These are phyloP conservation scores for Triangularia setosa DNA, from an alignment of 2,329 filamentous ascomycete species.

Conservation along the genomic window DNA sequence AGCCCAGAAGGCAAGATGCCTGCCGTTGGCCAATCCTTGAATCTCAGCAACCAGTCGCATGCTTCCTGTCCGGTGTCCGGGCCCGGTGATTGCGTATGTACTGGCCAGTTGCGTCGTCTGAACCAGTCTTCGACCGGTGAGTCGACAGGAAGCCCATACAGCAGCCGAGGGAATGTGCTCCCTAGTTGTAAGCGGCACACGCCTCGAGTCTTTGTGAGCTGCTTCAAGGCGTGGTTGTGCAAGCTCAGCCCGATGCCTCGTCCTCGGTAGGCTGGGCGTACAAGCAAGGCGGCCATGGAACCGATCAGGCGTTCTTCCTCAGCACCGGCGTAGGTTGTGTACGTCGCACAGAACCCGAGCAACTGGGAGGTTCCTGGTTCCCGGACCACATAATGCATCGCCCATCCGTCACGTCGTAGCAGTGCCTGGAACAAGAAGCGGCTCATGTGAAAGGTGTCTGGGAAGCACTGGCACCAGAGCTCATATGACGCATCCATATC, in stretches of 20 bases:
- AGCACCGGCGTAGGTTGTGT: conserved; percentile 53
- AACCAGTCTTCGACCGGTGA: conserved; percentile 49
- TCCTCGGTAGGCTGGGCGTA: conserved; percentile 44
- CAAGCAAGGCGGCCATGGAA: conserved; percentile 52
- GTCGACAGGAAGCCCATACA: conserved; percentile 50
- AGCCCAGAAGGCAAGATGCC: conserved; percentile 39
- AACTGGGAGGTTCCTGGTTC: conserved; percentile 41
- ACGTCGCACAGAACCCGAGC: conserved; percentile 58
- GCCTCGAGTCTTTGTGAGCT: conserved; percentile 48
- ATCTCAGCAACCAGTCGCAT: conserved; percentile 52
- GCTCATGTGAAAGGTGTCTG: conserved; percentile 44
- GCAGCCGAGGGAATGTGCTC: conserved; percentile 54
- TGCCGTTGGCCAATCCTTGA: conserved; percentile 45
- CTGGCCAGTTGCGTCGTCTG: conserved; percentile 48
- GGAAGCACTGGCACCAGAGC: conserved; percentile 46
- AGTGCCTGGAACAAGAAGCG: conserved; percentile 41
- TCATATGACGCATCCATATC: conserved; percentile 40
- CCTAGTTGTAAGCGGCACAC: conserved; percentile 54
- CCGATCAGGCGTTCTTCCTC: conserved; percentile 51
- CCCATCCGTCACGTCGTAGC: conserved; percentile 52
- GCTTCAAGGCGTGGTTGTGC: conserved; percentile 47
- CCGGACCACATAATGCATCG: conserved; percentile 54
- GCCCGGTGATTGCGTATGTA: conserved; percentile 30
- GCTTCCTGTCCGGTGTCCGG: conserved; percentile 46
- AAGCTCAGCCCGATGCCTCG: conserved; percentile 52